These are phyloP conservation scores for Hypoxylon crocopeplum DNA, from an alignment of 495 filamentous ascomycete genomes.

Conservation along the genomic window DNA sequence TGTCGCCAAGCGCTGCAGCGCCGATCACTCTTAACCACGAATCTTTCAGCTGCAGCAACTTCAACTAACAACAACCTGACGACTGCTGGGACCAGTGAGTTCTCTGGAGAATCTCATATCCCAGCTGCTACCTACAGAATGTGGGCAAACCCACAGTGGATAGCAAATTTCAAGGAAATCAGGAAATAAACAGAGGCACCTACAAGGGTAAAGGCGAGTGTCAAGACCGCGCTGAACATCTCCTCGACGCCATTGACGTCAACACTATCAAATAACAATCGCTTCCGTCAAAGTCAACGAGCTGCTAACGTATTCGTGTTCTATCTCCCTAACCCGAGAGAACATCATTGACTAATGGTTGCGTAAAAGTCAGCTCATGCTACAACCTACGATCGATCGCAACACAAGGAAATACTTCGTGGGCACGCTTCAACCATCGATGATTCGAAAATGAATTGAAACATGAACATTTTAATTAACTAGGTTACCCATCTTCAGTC, in stretches of 20 bases:
- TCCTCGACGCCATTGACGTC: constrained; percentile 33
- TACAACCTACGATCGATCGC: no score
- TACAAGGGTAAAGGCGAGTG: constrained; percentile 17
- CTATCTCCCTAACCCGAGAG: background rate
- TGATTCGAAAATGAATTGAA: no score
- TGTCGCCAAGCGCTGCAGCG: constrained; percentile 33
- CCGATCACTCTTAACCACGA: constrained; percentile 34
- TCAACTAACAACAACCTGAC: constrained; percentile 1
- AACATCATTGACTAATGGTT: constrained; percentile 1
- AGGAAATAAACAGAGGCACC: constrained; percentile 11
- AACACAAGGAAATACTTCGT: no score
- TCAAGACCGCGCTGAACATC: constrained; percentile 7
- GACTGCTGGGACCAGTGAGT: constrained; percentile 5
- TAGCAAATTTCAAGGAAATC: constrained; percentile 23
- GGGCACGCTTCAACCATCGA: no score
- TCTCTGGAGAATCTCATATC: background rate
- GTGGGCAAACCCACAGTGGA: constrained; percentile 22
- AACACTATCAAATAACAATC: constrained; percentile 5
- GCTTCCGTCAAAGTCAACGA: background rate
- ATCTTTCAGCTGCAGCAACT: constrained; percentile 26
- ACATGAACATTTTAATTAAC: no score
- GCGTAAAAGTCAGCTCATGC: constrained; percentile 1
- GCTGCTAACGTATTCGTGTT: constrained; percentile 11
- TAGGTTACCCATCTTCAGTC: no score
- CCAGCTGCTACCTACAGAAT: constrained; percentile 1